Conservation (phyloP, 2,329 filamentous ascomycete species). For the Colletotrichum viniferum region DNA sequence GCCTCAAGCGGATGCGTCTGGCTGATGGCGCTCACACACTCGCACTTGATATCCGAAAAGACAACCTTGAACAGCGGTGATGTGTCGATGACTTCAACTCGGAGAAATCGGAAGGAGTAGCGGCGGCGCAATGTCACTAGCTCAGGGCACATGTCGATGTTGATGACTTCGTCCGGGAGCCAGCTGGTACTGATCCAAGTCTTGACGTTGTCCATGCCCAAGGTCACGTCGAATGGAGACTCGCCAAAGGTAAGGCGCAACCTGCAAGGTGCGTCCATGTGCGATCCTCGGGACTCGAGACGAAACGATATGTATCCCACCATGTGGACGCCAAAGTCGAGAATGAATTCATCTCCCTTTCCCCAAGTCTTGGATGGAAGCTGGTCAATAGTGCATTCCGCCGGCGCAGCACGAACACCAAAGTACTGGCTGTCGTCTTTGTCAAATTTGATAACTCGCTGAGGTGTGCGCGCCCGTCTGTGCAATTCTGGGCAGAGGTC, state of each 20-base stretch:
- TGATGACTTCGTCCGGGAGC: conserved; percentile 40
- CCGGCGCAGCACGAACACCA: conserved; percentile 18
- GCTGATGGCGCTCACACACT: conserved; percentile 31
- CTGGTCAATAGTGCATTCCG: conserved; percentile 19
- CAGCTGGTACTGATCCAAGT: conserved; percentile 42
- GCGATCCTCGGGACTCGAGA: conserved; percentile 29
- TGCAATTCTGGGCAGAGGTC: conserved; percentile 15
- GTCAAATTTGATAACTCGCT: conserved; percentile 26
- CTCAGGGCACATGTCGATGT: conserved; percentile 36
- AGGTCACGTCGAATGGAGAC: conserved; percentile 38
- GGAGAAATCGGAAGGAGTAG: conserved; percentile 37
- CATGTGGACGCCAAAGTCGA: conserved; percentile 36
- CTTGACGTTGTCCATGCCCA: conserved; percentile 34
- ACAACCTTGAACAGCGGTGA: conserved; percentile 36
- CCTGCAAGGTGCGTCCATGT: conserved; percentile 39
- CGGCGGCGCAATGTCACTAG: conserved; percentile 32
- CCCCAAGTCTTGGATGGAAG: conserved; percentile 25
- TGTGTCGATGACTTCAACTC: conserved; percentile 37
- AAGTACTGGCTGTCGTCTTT: conserved; percentile 25
- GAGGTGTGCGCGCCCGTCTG: conserved; percentile 20
- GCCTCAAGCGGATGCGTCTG: conserved; percentile 22
- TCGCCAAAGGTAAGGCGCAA: conserved; percentile 40
- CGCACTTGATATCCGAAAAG: conserved; percentile 30
- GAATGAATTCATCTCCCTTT: conserved; percentile 31
- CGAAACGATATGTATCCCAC: conserved; percentile 35